Conservation (phyloP, 192 early-diverging fungal genomes). For the Rhizophagus clarus region DNA sequence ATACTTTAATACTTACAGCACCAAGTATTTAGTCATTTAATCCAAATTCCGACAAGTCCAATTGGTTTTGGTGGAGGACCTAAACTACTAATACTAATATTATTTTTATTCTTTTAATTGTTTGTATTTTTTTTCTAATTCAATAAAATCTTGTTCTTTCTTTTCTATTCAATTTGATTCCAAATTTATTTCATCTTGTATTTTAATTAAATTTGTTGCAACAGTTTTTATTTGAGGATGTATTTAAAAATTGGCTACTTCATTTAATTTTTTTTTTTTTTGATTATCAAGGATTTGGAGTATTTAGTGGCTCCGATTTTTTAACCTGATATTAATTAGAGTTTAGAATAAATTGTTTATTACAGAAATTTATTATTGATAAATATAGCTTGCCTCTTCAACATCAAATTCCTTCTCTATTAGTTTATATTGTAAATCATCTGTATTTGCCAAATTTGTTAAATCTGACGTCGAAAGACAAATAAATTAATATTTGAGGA, state of each 20-base stretch:
- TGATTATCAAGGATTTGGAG: too few relatives aligned
- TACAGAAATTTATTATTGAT: background rate
- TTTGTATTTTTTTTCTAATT: background rate
- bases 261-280: too few relatives aligned
- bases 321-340: background rate
- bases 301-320: background rate
- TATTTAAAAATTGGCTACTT: too few relatives aligned
- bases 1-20: slow-evolving; percentile 22
- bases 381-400: background rate
- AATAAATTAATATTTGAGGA: background rate
- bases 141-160: background rate
- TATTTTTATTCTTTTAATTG: background rate
- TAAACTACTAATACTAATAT: background rate
- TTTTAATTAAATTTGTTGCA: background rate
- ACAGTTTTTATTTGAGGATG: background rate
- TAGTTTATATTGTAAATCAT: background rate
- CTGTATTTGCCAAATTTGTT: too few relatives aligned
- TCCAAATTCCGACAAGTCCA: slow-evolving; percentile 19
- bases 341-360: background rate
- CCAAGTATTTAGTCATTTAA: slow-evolving; percentile 14
- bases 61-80: slow-evolving; percentile 18
- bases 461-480: too few relatives aligned
- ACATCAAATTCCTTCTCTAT: background rate
- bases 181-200: background rate
- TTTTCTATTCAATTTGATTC: background rate